Base-by-base conservation (phyloP, 768 basidiomycete species). In the Lactarius sp. region DNA sequence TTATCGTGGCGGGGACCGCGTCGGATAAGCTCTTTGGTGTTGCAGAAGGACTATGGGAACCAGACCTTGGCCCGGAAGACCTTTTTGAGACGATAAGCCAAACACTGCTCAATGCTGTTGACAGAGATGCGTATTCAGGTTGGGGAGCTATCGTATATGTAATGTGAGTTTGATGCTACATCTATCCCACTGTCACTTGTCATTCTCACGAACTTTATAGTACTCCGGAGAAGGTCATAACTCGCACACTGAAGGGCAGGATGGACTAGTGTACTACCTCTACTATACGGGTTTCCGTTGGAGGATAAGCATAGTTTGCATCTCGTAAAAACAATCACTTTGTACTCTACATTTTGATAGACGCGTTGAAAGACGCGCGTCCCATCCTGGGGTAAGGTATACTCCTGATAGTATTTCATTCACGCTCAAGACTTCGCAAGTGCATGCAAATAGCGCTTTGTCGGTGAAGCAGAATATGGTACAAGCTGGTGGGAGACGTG, bases 81-180 rank as follows among this genome's bases (percentile, higher is more conserved):
- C 78, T 99, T 52, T 99, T 99, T 71, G 97, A 99, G 79, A 98
- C 97, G 2, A 94, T 98, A 71, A 94, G 92, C 34, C 97, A 99
- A 75, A 95, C 94, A 7, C 76, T 99, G 64, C 75, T 98, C 75
- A 98, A 95, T 70, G 91, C 94, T 6, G 88, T 98, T 39, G 97
- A 99, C 73, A 83, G 97, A 52, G 97, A 98, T 76, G 94, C 96
- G 22, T 92, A 85, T 74, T 97, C 94, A 59, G 97, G 97, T 64
- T 98, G 94, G 94, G 97, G 97, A 49, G 93, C 87, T 42, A 76
- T 97, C 59, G 97, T 99, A 44, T 91, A 98, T 80, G 79, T 99
- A 61, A 90, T 99, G 94, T 96, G 74, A 81, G 92, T 78, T 42
- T 18, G 12, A 42, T 42, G 53, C 49, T 34, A 51, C 44, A 18